Evolutionary conservation across 2,329 filamentous ascomycete genomes (phyloP).

Genomic region (Phialophora macrospora): DNA sequence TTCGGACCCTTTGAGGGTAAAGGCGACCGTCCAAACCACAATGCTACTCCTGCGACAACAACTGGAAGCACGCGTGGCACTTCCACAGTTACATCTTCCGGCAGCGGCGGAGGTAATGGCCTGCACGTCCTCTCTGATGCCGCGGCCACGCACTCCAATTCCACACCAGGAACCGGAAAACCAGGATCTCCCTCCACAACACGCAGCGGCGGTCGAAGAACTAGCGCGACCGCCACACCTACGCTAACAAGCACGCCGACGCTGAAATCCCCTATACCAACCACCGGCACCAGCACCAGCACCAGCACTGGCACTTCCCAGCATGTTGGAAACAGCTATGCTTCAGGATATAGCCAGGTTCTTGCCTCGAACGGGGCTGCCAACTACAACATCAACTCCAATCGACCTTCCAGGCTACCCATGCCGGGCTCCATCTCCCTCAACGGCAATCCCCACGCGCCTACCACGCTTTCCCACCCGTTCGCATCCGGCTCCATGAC

Average conservation of each 20-base stretch:
- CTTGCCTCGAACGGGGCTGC: neutral
- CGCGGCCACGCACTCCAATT: slow-evolving; percentile 33
- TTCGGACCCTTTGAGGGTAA: slow-evolving; percentile 37
- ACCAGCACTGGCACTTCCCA: neutral
- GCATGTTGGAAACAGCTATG: slow-evolving; percentile 12
- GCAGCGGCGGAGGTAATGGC: slow-evolving; percentile 21
- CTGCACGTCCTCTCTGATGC: slow-evolving; percentile 39
- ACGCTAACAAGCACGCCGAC: slow-evolving; percentile 1
- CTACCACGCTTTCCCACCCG: neutral
- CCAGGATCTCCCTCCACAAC: neutral
- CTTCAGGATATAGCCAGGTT: slow-evolving; percentile 9
- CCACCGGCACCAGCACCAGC: neutral
- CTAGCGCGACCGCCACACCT: slow-evolving; percentile 3
- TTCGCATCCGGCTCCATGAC: slow-evolving; percentile 5
- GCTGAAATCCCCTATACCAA: neutral
- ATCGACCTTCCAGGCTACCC: slow-evolving; percentile 3
- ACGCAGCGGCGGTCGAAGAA: neutral
- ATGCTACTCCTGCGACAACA: slow-evolving; percentile 5
- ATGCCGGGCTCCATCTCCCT: slow-evolving; percentile 3
- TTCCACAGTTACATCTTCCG: neutral
- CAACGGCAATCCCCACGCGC: neutral
- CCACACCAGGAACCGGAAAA: neutral
- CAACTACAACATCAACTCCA: slow-evolving; percentile 4
- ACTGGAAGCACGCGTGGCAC: neutral
- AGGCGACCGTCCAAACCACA: neutral